These are phyloP conservation scores for Luffa aegyptiaca DNA, from an alignment of 306 rosid genomes.

Conservation along the genomic window DNA sequence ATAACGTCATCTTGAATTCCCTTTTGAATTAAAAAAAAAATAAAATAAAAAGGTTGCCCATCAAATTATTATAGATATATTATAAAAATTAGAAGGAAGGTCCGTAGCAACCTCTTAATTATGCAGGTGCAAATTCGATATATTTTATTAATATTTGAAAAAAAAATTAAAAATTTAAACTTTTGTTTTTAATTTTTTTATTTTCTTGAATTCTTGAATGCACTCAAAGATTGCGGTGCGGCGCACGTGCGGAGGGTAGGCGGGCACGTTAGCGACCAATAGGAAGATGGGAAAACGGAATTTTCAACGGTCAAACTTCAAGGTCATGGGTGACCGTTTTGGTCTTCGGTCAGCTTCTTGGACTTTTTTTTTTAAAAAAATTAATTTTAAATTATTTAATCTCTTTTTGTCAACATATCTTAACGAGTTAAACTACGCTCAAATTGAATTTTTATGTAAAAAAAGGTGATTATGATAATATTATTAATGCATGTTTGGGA, in stretches of 20 bases:
- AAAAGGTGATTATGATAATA: too few species aligned
- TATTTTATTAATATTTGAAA: not conserved
- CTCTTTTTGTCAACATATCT: too few species aligned
- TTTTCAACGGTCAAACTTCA: conserved; percentile 7
- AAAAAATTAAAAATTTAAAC: not conserved
- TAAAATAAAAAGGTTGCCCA: not conserved
- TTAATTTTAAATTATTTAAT: too few species aligned
- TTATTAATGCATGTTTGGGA: too few species aligned
- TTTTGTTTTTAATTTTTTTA: not conserved
- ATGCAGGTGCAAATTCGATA: not conserved
- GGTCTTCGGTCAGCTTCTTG: conserved; percentile 7
- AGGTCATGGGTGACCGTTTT: not conserved
- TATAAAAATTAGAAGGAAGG: not conserved
- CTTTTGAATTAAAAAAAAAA: not conserved
- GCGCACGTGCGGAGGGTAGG: conserved; percentile 1
- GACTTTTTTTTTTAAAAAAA: not conserved
- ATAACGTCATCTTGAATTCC: conserved; percentile 2
- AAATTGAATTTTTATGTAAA: too few species aligned
- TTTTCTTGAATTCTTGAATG: not conserved
- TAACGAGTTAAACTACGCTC: too few species aligned
- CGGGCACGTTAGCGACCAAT: not conserved
- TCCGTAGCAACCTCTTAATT: not conserved
- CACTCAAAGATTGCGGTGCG: conserved; percentile 1
- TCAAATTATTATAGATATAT: not conserved
- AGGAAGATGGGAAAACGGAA: not conserved